Evolutionary conservation across 2,329 filamentous ascomycete genomes (phyloP), one percentile per base, ranked within the genome.

Genomic region (Cordyceps javanica): DNA sequence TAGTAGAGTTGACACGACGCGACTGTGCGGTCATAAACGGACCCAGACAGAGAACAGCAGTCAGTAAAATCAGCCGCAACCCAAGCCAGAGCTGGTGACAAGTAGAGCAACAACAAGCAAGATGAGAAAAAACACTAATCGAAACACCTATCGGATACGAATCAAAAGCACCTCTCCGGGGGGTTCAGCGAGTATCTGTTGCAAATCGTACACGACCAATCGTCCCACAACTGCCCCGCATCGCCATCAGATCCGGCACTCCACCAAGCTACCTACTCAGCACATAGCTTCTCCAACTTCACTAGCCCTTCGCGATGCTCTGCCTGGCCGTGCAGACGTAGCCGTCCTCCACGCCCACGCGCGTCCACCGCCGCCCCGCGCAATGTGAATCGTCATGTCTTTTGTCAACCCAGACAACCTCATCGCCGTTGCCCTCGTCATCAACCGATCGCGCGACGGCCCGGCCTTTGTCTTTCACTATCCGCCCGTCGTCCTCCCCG

Each of bases 391-490:
- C 39, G 21, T 21, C 28, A 82, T 82, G 77, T 72, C 79, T 32
- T 74, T 76, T 55, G 75, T 82, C 57, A 81, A 76, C 66, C 69
- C 73, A 36, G 77, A 79, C 62, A 84, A 83, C 67, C 80, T 84
- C 62, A 71, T 92, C 53, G 89, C 86, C 42, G 83, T 93, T 58
- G 83, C 90, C 53, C 81, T 93, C 39, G 83, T 91, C 63, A 84
- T 90, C 65, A 84, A 84, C 66, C 82, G 88, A 62, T 89, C 88
- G 34, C 85, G 88, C 62, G 88, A 90, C 64, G 90, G 91, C 16
- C 89, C 91, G 28, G 84, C 86, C 62, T 88, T 94, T 65, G 88
- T 94, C 65, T 96, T 92, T 71, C 90, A 96, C 72, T 94, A 94
- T 67, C 91, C 91, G n/a, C 81, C 86, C n/a, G 70, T 75, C 48